Conservation (phyloP, 331 rosid species). For the Cydonia oblonga region DNA sequence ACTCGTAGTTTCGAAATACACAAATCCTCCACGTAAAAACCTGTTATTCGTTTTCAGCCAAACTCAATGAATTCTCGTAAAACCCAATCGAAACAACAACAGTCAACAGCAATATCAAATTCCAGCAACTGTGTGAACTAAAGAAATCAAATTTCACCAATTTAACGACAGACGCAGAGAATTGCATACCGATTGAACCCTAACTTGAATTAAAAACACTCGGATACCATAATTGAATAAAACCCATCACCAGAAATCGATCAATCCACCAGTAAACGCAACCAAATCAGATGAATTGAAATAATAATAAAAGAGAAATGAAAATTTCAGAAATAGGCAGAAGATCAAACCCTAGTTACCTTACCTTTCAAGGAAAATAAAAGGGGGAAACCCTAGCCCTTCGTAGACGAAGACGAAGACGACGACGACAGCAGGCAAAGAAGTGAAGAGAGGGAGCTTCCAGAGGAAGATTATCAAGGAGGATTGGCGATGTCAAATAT, state of each 20-base stretch:
- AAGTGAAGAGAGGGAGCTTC: neutral
- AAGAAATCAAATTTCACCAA: neutral
- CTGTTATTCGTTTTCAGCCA: neutral
- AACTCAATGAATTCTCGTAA: neutral
- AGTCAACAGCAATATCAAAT: neutral
- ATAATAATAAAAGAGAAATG: neutral
- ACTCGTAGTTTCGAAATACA: neutral
- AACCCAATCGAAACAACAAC: neutral
- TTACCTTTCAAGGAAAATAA: conserved; percentile 3
- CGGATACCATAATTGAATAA: neutral
- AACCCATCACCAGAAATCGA: neutral
- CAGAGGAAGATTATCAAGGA: neutral
- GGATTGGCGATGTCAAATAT: neutral
- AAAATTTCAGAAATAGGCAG: neutral
- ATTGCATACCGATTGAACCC: conserved; percentile 5
- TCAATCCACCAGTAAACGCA: neutral
- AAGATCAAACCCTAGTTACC: neutral
- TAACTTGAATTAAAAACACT: neutral
- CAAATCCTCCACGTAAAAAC: neutral
- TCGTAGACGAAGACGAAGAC: neutral
- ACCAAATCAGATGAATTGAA: neutral
- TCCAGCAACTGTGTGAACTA: neutral
- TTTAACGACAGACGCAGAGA: neutral
- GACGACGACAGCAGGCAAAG: neutral
- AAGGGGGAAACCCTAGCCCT: neutral